Conservation (phyloP, 768 basidiomycete genomes). For the Saitozyma podzolica region DNA sequence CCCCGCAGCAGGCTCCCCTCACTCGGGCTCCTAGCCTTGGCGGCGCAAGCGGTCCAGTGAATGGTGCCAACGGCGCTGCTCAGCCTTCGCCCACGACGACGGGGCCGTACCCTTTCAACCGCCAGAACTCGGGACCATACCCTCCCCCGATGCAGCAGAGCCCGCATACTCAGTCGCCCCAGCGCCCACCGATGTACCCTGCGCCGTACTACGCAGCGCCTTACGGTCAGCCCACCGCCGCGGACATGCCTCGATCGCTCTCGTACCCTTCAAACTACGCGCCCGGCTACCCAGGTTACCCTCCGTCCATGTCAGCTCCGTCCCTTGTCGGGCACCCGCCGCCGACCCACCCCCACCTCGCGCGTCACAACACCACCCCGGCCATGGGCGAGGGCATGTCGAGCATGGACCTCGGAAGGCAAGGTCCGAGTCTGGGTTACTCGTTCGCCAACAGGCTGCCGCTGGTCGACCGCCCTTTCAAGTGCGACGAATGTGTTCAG, state of each 20-base stretch:
- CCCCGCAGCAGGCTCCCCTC: slow-evolving; percentile 16
- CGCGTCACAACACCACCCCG: slow-evolving; percentile 31
- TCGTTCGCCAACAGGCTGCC: slow-evolving; percentile 39
- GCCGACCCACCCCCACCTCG: slow-evolving; percentile 17
- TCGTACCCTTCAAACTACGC: slow-evolving; percentile 39
- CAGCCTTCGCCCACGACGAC: slow-evolving; percentile 13
- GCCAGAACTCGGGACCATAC: slow-evolving; percentile 11
- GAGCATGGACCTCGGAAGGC: slow-evolving; percentile 25
- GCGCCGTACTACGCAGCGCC: slow-evolving; percentile 21
- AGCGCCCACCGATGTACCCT: slow-evolving; percentile 18
- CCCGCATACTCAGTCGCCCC: slow-evolving; percentile 20
- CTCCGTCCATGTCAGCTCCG: slow-evolving; percentile 24
- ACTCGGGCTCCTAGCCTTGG: slow-evolving; percentile 7
- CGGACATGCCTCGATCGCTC: slow-evolving; percentile 44
- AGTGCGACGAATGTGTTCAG: slow-evolving; percentile 53
- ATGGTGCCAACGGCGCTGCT: slow-evolving; percentile 1
- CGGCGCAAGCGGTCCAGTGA: slow-evolving; percentile 19
- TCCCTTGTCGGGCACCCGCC: slow-evolving; percentile 17
- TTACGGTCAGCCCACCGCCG: slow-evolving; percentile 22
- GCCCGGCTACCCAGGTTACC: slow-evolving; percentile 22
- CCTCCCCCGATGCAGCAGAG: slow-evolving; percentile 9
- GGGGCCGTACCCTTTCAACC: slow-evolving; percentile 19
- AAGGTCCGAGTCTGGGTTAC: slow-evolving; percentile 28
- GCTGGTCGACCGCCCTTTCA: slow-evolving; percentile 50
- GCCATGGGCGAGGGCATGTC: slow-evolving; percentile 18